These are phyloP conservation scores for Lagenaria siceraria DNA, from an alignment of 306 rosid genomes.

Conservation along the genomic window DNA sequence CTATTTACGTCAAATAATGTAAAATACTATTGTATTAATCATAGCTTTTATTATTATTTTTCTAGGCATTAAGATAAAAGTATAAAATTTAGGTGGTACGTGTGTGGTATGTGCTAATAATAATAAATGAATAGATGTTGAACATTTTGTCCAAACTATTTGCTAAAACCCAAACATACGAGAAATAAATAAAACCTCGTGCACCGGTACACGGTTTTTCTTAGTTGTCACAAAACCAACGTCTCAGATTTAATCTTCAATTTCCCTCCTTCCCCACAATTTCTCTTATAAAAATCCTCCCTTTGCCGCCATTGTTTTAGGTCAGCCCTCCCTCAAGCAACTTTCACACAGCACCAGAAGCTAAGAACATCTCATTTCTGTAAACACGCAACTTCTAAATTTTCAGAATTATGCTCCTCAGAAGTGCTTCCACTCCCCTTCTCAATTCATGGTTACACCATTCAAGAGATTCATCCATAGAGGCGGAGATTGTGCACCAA, in stretches of 20 bases:
- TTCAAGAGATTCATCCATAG: constrained; percentile 28
- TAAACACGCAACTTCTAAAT: not conserved
- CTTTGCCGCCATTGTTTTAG: not conserved
- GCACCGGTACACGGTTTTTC: not conserved
- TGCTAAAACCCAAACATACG: no score
- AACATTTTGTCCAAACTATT: no score
- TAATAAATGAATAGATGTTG: no score
- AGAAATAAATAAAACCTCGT: not conserved
- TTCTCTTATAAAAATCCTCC: not conserved
- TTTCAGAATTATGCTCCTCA: constrained; percentile 25
- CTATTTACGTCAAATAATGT: no score
- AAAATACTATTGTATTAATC: no score
- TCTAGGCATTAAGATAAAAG: no score
- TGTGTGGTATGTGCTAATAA: no score
- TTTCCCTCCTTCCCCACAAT: not conserved
- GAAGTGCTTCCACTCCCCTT: constrained; percentile 44
- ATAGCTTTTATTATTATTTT: no score
- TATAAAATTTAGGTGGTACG: no score
- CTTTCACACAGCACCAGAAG: not conserved
- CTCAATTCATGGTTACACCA: constrained; percentile 32
- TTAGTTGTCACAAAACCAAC: not conserved
- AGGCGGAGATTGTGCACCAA: constrained; percentile 23
- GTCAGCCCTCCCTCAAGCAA: not conserved
- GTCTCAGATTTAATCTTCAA: not conserved
- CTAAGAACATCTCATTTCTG: not conserved